Conservation (phyloP, 495 filamentous ascomycete genomes). For the Neurospora sp. region DNA sequence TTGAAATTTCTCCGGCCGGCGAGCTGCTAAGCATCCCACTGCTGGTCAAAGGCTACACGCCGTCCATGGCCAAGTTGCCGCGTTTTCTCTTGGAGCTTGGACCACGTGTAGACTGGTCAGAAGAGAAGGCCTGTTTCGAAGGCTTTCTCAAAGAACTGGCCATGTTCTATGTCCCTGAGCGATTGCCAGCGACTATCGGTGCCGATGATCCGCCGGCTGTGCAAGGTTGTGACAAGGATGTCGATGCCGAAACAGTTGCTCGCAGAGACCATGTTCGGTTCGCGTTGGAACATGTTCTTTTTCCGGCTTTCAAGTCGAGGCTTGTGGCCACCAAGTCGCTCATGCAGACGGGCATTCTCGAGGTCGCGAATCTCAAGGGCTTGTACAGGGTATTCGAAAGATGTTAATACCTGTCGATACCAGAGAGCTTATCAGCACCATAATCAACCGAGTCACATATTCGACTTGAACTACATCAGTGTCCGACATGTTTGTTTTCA, state of each 20-base stretch:
- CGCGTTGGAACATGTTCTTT: slow-evolving; percentile 61
- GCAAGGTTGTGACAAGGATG: slow-evolving; percentile 16
- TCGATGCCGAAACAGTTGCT: slow-evolving; percentile 43
- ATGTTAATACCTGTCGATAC: slow-evolving; percentile 44
- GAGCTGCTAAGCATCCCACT: slow-evolving; percentile 72
- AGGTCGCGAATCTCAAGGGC: slow-evolving; percentile 90
- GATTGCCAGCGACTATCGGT: slow-evolving; percentile 50
- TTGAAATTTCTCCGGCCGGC: slow-evolving; percentile 71
- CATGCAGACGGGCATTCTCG: slow-evolving; percentile 63
- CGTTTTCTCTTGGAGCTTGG: slow-evolving; percentile 81
- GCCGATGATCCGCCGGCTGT: slow-evolving; percentile 7
- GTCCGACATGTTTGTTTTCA: not conserved
- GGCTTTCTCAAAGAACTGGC: slow-evolving; percentile 83
- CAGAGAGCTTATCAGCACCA: not conserved
- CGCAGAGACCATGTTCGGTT: slow-evolving; percentile 49
- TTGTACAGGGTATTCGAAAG: slow-evolving; percentile 96
- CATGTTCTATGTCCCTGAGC: slow-evolving; percentile 81
- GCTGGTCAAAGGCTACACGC: slow-evolving; percentile 80
- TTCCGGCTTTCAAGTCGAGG: slow-evolving; percentile 72
- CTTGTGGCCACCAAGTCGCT: slow-evolving; percentile 75
- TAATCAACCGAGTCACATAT: not conserved
- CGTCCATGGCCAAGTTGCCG: slow-evolving; percentile 75
- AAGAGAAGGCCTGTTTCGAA: slow-evolving; percentile 79
- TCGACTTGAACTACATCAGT: not conserved
- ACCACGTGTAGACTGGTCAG: slow-evolving; percentile 77